Evolutionary conservation across 805 yeast species (phyloP).

Genomic region (Teunomyces kruisii): DNA sequence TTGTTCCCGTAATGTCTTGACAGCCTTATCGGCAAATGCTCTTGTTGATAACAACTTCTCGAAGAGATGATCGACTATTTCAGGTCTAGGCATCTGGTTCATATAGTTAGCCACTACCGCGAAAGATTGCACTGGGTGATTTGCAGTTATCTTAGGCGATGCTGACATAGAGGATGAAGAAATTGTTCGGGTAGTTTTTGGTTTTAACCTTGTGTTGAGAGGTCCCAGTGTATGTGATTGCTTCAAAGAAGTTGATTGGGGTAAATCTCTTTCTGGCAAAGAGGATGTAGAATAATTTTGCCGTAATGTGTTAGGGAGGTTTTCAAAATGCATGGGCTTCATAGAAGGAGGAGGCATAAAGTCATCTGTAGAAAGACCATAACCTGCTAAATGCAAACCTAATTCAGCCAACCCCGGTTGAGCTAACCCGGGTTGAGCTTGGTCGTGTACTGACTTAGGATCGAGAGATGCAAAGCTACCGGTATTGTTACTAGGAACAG

Average conservation of each 20-base stretch:
- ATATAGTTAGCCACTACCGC: constrained; percentile 31
- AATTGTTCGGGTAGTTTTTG: background rate
- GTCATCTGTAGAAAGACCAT: constrained; percentile 27
- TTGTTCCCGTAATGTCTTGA: constrained; percentile 30
- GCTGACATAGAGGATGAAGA: constrained; percentile 4
- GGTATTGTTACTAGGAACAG: background rate
- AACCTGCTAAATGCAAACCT: constrained; percentile 30
- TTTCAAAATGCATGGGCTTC: background rate
- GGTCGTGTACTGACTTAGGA: constrained; percentile 9
- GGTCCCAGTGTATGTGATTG: background rate
- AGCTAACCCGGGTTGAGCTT: constrained; percentile 8
- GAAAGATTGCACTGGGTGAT: constrained; percentile 33
- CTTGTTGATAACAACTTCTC: constrained; percentile 37
- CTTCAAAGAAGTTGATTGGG: background rate
- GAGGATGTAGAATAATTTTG: constrained; percentile 4
- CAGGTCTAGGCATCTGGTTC: constrained; percentile 34
- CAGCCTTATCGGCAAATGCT: constrained; percentile 36
- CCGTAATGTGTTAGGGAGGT: background rate
- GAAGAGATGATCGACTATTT: constrained; percentile 39
- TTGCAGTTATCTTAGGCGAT: constrained; percentile 2
- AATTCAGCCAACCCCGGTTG: constrained; percentile 16
- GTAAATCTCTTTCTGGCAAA: constrained; percentile 2
- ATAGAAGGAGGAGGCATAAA: constrained; percentile 21
- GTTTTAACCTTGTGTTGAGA: background rate
- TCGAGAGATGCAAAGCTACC: constrained; percentile 14